Evolutionary conservation across 2,329 filamentous ascomycete species (phyloP).

Genomic region (Trichoderma sp.): DNA sequence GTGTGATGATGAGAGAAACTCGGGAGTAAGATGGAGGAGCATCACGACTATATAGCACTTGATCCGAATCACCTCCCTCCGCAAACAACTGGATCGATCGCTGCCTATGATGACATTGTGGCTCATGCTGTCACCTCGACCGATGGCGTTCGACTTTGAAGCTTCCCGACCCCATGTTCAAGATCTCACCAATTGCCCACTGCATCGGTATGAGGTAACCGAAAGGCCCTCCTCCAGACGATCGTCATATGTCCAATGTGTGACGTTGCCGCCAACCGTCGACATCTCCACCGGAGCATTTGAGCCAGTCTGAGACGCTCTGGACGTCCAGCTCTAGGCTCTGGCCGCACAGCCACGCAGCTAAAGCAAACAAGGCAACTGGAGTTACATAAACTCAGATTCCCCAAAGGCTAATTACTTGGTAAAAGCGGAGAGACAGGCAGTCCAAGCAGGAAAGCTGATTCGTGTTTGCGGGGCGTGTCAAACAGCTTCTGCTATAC

Average conservation of each 20-base stretch:
- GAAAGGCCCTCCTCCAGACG: not conserved
- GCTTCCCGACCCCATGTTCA: not conserved
- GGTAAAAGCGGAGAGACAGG: not conserved
- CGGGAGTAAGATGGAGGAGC: not conserved
- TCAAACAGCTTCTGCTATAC: not conserved
- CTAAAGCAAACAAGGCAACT: not conserved
- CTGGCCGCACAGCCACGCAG: not conserved
- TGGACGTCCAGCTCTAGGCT: not conserved
- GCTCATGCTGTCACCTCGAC: slow-evolving; percentile 12
- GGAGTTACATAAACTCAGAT: not conserved
- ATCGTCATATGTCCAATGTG: slow-evolving; percentile 20
- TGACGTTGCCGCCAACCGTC: slow-evolving; percentile 18
- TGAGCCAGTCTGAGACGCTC: not conserved
- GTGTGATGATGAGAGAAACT: not conserved
- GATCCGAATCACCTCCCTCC: not conserved
- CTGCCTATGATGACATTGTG: slow-evolving; percentile 23
- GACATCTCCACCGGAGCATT: not conserved
- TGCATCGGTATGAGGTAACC: slow-evolving; percentile 5
- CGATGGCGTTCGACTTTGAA: slow-evolving; percentile 22
- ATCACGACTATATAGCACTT: slow-evolving; percentile 14
- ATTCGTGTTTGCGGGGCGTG: not conserved
- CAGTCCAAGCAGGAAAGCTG: not conserved
- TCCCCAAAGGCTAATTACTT: not conserved
- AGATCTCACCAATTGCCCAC: not conserved
- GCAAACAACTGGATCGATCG: slow-evolving; percentile 14